Evolutionary conservation across 2,329 filamentous ascomycete species (phyloP).

Genomic region (Talaromyces sp.): DNA sequence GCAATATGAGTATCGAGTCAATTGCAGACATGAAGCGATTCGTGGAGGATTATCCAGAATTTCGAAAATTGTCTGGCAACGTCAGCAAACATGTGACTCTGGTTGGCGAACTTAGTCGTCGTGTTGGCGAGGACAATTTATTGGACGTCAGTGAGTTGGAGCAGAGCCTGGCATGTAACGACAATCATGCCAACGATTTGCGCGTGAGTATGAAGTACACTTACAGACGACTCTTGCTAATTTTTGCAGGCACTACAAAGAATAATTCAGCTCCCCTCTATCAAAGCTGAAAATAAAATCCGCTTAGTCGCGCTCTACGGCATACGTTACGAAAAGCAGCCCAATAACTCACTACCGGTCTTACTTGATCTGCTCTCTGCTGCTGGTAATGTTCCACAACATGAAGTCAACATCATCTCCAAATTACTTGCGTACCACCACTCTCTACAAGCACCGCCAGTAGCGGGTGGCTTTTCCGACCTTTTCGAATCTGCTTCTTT

Average conservation of each 20-base stretch:
- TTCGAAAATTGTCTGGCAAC: slow-evolving; percentile 92
- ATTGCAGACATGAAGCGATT: slow-evolving; percentile 99
- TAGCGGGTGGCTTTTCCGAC: slow-evolving; percentile 77
- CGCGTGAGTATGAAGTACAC: slow-evolving; percentile 56
- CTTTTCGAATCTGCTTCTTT: slow-evolving; percentile 90
- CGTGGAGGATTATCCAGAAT: slow-evolving; percentile 97
- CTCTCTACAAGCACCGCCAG: slow-evolving; percentile 74
- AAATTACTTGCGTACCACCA: slow-evolving; percentile 82
- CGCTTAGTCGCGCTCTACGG: slow-evolving; percentile 92
- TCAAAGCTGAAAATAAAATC: slow-evolving; percentile 79
- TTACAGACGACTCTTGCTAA: slow-evolving; percentile 17
- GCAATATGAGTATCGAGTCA: slow-evolving; percentile 90
- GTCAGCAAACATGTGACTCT: slow-evolving; percentile 98
- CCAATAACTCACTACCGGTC: slow-evolving; percentile 76
- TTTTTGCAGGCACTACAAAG: slow-evolving; percentile 68
- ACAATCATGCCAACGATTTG: slow-evolving; percentile 88
- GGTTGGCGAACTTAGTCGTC: slow-evolving; percentile 85
- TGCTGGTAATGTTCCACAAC: slow-evolving; percentile 72
- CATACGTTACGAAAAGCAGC: slow-evolving; percentile 82
- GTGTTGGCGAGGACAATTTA: slow-evolving; percentile 78
- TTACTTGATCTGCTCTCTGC: slow-evolving; percentile 82
- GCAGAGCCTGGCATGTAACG: slow-evolving; percentile 93
- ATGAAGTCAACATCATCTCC: slow-evolving; percentile 73
- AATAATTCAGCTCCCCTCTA: slow-evolving; percentile 74
- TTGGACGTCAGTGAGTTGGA: slow-evolving; percentile 97